A percentile compares a stretch with the other conserved stretches of the same genome.
Evolutionary conservation across 805 yeast species (phyloP).

Genomic region (Candida maesae): DNA sequence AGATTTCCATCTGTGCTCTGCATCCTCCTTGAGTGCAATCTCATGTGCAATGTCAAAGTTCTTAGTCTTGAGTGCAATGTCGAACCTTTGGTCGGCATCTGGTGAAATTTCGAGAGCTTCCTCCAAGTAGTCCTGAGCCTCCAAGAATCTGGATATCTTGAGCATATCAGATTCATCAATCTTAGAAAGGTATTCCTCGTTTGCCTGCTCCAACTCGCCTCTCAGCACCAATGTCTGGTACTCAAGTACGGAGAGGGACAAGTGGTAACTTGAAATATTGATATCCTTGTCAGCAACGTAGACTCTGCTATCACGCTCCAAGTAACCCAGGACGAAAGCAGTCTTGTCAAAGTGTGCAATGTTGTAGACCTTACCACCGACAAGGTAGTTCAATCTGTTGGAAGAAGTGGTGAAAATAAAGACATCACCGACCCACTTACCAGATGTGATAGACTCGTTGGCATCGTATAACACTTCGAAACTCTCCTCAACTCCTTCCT

Average conservation of each 20-base stretch:
- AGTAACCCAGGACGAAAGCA: constrained; percentile 82
- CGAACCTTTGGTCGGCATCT: constrained; percentile 89
- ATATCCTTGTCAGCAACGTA: constrained; percentile 90
- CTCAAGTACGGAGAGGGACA: constrained; percentile 84
- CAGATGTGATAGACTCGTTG: constrained; percentile 77
- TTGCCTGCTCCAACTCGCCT: constrained; percentile 87
- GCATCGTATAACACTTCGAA: constrained; percentile 84
- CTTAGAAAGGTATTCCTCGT: constrained; percentile 51
- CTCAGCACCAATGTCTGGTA: constrained; percentile 94
- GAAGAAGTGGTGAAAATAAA: constrained; percentile 85
- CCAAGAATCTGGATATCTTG: constrained; percentile 87
- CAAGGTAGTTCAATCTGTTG: constrained; percentile 88
- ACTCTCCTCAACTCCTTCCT: constrained; percentile 85
- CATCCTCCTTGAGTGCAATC: constrained; percentile 50
- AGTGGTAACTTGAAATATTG: constrained; percentile 73
- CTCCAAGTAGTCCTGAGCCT: constrained; percentile 83
- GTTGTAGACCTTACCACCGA: constrained; percentile 90
- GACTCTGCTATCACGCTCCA: constrained; percentile 85
- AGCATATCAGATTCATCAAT: constrained; percentile 63
- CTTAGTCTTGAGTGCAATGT: constrained; percentile 75
- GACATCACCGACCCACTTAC: constrained; percentile 97
- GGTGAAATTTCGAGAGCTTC: constrained; percentile 80
- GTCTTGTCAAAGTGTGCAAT: constrained; percentile 90
- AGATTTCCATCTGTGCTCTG: constrained; percentile 80
- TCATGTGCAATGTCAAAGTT: constrained; percentile 69